phyloP scores from a whole-genome alignment of 371 early-diverging fungal species.

The Syncephalis fuscata region DNA sequence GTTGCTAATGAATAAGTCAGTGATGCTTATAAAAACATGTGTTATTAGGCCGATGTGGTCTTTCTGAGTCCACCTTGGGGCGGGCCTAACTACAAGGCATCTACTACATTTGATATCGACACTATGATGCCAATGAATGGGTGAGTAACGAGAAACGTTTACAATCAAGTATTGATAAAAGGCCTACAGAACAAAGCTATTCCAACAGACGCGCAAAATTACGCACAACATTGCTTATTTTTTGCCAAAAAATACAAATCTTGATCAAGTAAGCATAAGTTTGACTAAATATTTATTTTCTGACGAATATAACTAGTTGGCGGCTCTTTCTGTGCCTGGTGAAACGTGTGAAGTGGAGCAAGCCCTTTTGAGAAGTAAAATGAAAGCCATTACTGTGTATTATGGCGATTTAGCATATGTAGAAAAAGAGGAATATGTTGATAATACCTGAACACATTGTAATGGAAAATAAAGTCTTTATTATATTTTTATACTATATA shows the following conservation, averaged over 20 bases:
- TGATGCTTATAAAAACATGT: not conserved
- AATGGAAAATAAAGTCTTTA: no score
- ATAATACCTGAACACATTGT: no score
- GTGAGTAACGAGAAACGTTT: conserved; percentile 17
- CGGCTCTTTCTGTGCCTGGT: conserved; percentile 26
- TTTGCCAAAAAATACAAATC: conserved; percentile 66
- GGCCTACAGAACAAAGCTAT: conserved; percentile 30
- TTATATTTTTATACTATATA: no score
- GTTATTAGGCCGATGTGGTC: conserved; percentile 59
- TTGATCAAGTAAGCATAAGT: conserved; percentile 11
- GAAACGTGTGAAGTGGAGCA: conserved; percentile 54
- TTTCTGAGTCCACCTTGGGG: conserved; percentile 96
- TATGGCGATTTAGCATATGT: conserved; percentile 30
- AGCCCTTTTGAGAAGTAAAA: conserved; percentile 30
- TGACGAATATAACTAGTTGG: conserved; percentile 4
- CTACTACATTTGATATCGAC: conserved; percentile 36
- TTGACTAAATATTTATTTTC: no score
- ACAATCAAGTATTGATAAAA: conserved; percentile 1
- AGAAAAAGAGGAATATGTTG: no score
- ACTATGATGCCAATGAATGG: conserved; percentile 59
- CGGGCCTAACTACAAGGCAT: conserved; percentile 19
- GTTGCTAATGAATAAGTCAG: conserved; percentile 10
- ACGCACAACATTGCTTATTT: conserved; percentile 66
- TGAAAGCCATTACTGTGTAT: conserved; percentile 52
- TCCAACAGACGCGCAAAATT: conserved; percentile 37